Conservation (phyloP, 1,284 basidiomycete genomes). For the Cutaneotrichosporon sp. region DNA sequence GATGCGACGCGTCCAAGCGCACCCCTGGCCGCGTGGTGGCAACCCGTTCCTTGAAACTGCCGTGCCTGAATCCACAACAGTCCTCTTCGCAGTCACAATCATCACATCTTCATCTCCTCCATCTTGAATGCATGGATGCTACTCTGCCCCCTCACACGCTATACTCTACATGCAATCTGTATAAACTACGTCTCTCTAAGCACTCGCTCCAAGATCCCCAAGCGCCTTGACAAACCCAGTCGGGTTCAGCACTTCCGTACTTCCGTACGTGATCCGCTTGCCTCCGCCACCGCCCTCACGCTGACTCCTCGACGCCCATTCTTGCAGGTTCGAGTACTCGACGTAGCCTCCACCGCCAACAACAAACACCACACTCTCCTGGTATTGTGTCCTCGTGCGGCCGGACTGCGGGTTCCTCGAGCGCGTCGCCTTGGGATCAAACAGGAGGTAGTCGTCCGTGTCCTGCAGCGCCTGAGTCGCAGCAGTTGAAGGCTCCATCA, state of each 20-base stretch:
- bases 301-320: slow-evolving; percentile 73
- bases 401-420: slow-evolving; percentile 57
- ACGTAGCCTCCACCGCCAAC: slow-evolving; percentile 97
- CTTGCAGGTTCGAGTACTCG: slow-evolving; percentile 93
- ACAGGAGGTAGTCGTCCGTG: slow-evolving; percentile 93
- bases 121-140: too few relatives aligned
- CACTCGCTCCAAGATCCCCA: slow-evolving; percentile 40
- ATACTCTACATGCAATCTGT: slow-evolving; percentile 22
- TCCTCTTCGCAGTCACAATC: too few relatives aligned
- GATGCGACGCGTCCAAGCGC: background rate
- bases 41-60: background rate
- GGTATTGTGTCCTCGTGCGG: slow-evolving; percentile 62
- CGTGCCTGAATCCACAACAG: background rate
- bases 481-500: slow-evolving; percentile 94
- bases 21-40: background rate
- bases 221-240: slow-evolving; percentile 68
- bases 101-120: too few relatives aligned
- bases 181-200: slow-evolving; percentile 15
- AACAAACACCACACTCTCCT: slow-evolving; percentile 88
- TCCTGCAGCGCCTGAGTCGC: slow-evolving; percentile 91
- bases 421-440: slow-evolving; percentile 81
- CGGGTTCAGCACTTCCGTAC: slow-evolving; percentile 92
- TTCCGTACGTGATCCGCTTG: slow-evolving; percentile 89
- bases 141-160: too few relatives aligned
- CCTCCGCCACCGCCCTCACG: slow-evolving; percentile 57